Evolutionary conservation across 495 filamentous ascomycete genomes (phyloP).

Genomic region (Acidiella bohemica): DNA sequence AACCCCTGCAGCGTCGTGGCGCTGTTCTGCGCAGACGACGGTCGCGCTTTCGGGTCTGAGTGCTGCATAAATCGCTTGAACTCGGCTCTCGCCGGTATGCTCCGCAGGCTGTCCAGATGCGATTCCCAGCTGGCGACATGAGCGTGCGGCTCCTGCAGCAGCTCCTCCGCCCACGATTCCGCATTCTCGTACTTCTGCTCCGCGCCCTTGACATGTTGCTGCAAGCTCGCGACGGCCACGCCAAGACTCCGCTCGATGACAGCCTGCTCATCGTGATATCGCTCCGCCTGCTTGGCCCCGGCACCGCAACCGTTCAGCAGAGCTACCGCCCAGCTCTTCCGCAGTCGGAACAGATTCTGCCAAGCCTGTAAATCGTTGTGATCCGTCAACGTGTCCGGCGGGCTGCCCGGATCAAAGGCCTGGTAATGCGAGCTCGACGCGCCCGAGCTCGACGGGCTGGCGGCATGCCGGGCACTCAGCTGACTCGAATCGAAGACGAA

Average conservation of each 20-base stretch:
- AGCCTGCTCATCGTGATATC: conserved; percentile 49
- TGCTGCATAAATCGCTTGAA: conserved; percentile 36
- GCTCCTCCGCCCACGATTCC: conserved; percentile 55
- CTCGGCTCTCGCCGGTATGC: conserved; percentile 47
- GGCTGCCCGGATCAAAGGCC: conserved; percentile 34
- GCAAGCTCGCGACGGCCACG: conserved; percentile 68
- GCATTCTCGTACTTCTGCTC: conserved; percentile 62
- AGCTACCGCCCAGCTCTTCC: conserved; percentile 58
- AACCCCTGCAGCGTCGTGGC: conserved; percentile 52
- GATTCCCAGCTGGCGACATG: conserved; percentile 55
- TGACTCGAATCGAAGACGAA: conserved; percentile 59
- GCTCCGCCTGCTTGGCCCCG: conserved; percentile 41
- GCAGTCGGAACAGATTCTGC: conserved; percentile 63
- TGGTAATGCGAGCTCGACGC: conserved; percentile 30
- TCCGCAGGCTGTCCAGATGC: conserved; percentile 47
- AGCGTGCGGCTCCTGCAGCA: conserved; percentile 54
- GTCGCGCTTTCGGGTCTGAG: background rate
- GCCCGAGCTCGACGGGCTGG: conserved; percentile 28
- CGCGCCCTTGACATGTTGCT: conserved; percentile 58
- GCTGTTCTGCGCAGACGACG: conserved; percentile 11
- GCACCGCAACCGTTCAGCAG: conserved; percentile 49
- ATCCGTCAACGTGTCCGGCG: conserved; percentile 61
- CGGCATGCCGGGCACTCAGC: conserved; percentile 30
- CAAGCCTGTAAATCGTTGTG: conserved; percentile 65
- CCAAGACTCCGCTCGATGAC: conserved; percentile 59